Conservation (phyloP, 805 yeast species). For the Candida sanyiensis region DNA sequence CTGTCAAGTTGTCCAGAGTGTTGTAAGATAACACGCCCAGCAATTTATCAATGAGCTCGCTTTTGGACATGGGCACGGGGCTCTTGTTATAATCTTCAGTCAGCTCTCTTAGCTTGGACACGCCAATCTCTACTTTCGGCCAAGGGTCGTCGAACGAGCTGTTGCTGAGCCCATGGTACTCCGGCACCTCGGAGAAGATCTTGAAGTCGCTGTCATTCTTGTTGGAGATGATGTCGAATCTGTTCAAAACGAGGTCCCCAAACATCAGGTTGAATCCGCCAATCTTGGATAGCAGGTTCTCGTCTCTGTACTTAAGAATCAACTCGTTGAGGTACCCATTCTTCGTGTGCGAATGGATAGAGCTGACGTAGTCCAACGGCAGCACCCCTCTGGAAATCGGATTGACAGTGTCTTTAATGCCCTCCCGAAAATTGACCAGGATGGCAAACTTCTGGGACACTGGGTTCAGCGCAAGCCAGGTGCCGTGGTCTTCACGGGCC, state of each 20-base stretch:
- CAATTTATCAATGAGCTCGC: conserved; percentile 42
- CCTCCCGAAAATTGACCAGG: conserved; percentile 68
- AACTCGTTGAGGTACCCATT: conserved; percentile 22
- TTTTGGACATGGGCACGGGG: conserved; percentile 28
- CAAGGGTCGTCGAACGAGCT: conserved; percentile 65
- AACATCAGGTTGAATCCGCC: conserved; percentile 32
- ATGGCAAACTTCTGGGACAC: conserved; percentile 58
- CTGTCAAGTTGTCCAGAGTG: conserved; percentile 26
- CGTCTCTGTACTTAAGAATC: conserved; percentile 15
- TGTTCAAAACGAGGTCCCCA: conserved; percentile 30
- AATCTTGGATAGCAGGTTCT: conserved; percentile 20
- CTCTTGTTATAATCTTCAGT: conserved; percentile 23
- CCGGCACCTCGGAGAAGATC: conserved; percentile 20
- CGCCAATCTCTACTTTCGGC: conserved; percentile 64
- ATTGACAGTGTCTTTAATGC: conserved; percentile 19
- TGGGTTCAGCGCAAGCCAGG: conserved; percentile 78
- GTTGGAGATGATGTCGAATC: conserved; percentile 27
- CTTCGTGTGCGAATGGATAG: conserved; percentile 14
- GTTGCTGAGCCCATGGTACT: conserved; percentile 60
- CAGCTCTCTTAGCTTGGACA: conserved; percentile 33
- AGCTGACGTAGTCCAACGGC: conserved; percentile 35
- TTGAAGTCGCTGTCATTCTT: conserved; percentile 27
- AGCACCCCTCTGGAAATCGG: conserved; percentile 41
- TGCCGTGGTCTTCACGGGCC: conserved; percentile 70
- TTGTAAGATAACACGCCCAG: conserved; percentile 51